Evolutionary conservation across 208 protist species (phyloP), one percentile per base, ranked within the genome.

Genomic region (Trichomonas gallinae): DNA sequence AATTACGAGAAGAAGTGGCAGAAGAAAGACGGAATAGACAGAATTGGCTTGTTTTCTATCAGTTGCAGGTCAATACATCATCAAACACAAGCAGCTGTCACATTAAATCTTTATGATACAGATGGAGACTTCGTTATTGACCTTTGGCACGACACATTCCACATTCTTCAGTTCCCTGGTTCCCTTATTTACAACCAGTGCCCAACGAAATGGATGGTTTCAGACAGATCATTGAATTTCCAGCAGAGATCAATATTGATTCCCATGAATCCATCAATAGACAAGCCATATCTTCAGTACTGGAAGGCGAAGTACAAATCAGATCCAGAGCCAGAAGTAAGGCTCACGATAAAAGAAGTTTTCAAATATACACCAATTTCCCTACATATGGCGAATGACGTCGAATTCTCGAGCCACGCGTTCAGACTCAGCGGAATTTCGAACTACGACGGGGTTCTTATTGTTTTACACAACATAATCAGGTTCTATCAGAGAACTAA

Each of bases 191-290:
- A 46, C 38, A 44, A 34, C 13, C 3, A 46, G 9, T 89, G 83
- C 40, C 83, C 83, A 46, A 46, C 83, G 17, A 89, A 89, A 46
- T 89, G 83, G 83, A 89, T 89, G 83, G 38, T 89, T 45, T 89
- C 83, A 10, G 83, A 89, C 40, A 31, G 83, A 46, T 45, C 83
- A 10, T 46, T 89, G 34, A 89, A 89, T 46, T 89, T 44, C 40
- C 34, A 89, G 23, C 83, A 89, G 38, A 89, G 87, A 51, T 48
- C 11, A 51, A 51, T 93, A 38, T 51, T 93, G 11, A 48, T 93
- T 23, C 87, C 87, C 15, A 40, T 93, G n/a, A 93, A 93, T 93
- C 87, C 87, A 31, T 93, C 87, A 51, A 93, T 93, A 49, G 87
- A 93, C 38, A 51, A n/a, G 51, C 44, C 34, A n/a, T 93, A 93